Evolutionary conservation across 2,329 filamentous ascomycete genomes (phyloP), one percentile per base, ranked within the genome.

Genomic region (Botryotinia convoluta): DNA sequence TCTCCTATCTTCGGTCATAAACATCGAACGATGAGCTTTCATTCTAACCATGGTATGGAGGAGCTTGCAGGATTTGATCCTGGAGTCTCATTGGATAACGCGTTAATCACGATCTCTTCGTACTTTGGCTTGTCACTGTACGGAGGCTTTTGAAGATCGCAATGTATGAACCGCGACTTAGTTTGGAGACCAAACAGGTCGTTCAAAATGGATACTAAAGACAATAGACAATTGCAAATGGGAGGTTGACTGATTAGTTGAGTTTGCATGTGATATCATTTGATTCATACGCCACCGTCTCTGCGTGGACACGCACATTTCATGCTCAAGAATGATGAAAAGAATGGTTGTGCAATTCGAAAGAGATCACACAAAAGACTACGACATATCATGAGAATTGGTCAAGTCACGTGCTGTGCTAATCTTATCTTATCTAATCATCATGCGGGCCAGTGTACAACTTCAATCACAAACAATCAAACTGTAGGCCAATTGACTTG

Each of bases 341-440:
- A n/a, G 26, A n/a, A 51, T 26, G 22, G 48, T 6, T 5, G 4
- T 51, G 26, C 48, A 51, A n/a, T 51, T n/a, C 26, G 2, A n/a
- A 51, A 14, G 22, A 51, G 22, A n/a, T 51, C 22, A 51, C 48
- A 51, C 48, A n/a, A 45, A 45, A 45, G 44, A 45, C 44, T 20
- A 45, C 44, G 44, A 20, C 48, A 51, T 7, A 7, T n/a, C 6
- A 29, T 57, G n/a, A 57, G 51, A 6, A 26, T n/a, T 26, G 22
- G 12, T 2, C 0, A 16, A 4, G 26, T 62, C 60, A 62, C 60
- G 60, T 62, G 60, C 0, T 16, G 2, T 5, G 0, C 3, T 4
- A 1, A 29, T n/a, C 12, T 9, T 42, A 62, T 62, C 35, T 62
- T 42, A 62, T 42, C 35, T 39, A 62, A 62, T 62, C 35, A 16